Percentiles rank a stretch among this genome's conserved stretches.
phyloP scores from a whole-genome alignment of 345 rosid species.

The Citropsis articulata region DNA sequence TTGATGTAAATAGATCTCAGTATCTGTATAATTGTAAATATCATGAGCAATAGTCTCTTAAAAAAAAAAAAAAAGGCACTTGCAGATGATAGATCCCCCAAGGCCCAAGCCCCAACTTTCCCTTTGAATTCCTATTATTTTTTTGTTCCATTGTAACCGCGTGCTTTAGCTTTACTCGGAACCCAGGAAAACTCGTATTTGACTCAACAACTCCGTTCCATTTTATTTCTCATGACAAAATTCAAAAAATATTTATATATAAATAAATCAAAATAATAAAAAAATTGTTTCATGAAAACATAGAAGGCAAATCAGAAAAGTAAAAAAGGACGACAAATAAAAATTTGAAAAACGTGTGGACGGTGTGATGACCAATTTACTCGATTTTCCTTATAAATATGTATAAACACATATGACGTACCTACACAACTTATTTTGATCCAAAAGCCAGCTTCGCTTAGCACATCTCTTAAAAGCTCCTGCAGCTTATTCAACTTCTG shows the following conservation, averaged over 20 bases:
- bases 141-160: conserved; percentile 8
- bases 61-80: too few relatives aligned
- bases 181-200: conserved; percentile 22
- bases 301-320: background rate
- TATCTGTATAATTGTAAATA: too few relatives aligned
- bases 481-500: background rate
- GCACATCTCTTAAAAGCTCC: background rate
- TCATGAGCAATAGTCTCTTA: too few relatives aligned
- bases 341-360: conserved; percentile 76
- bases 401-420: background rate
- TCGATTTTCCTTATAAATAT: background rate
- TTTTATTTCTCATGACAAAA: too few relatives aligned
- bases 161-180: conserved; percentile 17
- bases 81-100: too few relatives aligned
- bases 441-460: background rate
- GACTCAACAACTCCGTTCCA: conserved; percentile 25
- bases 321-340: background rate
- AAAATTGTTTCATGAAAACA: background rate
- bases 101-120: background rate
- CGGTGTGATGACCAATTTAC: conserved; percentile 24
- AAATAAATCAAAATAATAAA: background rate
- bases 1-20: too few relatives aligned
- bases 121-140: background rate
- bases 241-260: too few relatives aligned
- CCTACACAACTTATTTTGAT: too few relatives aligned